Conservation (phyloP, 306 rosid species). For the Vigna radiata region DNA sequence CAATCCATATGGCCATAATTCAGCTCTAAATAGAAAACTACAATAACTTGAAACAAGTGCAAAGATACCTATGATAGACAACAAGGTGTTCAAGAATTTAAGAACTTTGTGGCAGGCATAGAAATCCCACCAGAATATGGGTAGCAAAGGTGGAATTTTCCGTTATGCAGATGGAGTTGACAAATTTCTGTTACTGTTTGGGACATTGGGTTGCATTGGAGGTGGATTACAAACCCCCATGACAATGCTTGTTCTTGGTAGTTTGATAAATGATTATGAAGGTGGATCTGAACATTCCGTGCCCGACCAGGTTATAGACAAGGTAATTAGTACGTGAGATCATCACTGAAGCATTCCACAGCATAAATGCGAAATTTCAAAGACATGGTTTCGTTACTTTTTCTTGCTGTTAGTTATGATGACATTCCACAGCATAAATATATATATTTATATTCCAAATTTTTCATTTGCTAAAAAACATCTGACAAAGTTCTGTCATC, state of each 20-base stretch:
- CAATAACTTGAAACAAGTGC: background rate
- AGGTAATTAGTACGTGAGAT: slow-evolving; percentile 46
- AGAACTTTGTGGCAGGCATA: slow-evolving; percentile 1
- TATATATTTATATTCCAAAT: background rate
- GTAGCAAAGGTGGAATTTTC: slow-evolving; percentile 54
- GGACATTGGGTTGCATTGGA: slow-evolving; percentile 79
- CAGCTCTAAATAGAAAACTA: background rate
- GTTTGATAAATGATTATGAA: slow-evolving; percentile 69
- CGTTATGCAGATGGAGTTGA: slow-evolving; percentile 72
- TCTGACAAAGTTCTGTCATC: slow-evolving; percentile 26
- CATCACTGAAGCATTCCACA: slow-evolving; percentile 9
- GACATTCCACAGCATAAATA: background rate
- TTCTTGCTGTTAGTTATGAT: slow-evolving; percentile 6
- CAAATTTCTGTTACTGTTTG: slow-evolving; percentile 64
- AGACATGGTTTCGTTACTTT: background rate
- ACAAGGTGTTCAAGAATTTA: background rate
- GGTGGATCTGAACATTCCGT: slow-evolving; percentile 43
- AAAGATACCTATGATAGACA: background rate
- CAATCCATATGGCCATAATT: slow-evolving; percentile 19
- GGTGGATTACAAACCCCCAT: slow-evolving; percentile 78
- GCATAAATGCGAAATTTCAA: background rate
- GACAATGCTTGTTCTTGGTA: slow-evolving; percentile 76
- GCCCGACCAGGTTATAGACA: slow-evolving; percentile 50
- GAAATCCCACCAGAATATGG: slow-evolving; percentile 45
- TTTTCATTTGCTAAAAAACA: slow-evolving; percentile 15